A percentile compares a stretch with the other conserved stretches of the same genome.
These are phyloP conservation scores for Chytriomyces hyalinus DNA, from an alignment of 192 early-diverging fungal species.

Conservation along the genomic window DNA sequence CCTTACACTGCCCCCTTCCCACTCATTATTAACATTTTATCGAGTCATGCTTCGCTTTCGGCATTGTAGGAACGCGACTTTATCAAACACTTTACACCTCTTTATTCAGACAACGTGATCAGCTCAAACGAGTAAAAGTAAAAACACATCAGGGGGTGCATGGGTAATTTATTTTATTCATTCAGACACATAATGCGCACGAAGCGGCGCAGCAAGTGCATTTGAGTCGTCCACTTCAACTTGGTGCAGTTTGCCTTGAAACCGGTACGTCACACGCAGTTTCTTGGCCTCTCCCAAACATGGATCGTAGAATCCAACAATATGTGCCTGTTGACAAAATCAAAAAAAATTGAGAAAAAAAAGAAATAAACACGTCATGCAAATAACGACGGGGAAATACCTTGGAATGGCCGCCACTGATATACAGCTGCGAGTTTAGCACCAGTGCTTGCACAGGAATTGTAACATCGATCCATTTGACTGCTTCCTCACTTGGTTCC, in stretches of 20 bases:
- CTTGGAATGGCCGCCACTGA: conserved; percentile 87
- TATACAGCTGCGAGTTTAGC: conserved; percentile 82
- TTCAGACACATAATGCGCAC: conserved; percentile 42
- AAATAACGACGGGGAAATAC: conserved; percentile 43
- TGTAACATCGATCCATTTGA: conserved; percentile 78
- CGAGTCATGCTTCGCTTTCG: too few species aligned
- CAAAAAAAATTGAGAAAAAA: too few species aligned
- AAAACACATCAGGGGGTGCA: too few species aligned
- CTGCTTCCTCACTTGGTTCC: background rate
- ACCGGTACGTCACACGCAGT: conserved; percentile 84
- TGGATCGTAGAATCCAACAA: conserved; percentile 96
- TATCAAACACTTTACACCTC: too few species aligned
- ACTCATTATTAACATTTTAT: too few species aligned
- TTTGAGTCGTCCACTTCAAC: conserved; percentile 77
- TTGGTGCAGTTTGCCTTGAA: conserved; percentile 80
- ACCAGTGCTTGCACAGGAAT: conserved; percentile 85
- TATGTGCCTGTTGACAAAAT: conserved; percentile 65
- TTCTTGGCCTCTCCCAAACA: conserved; percentile 86
- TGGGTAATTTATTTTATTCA: too few species aligned
- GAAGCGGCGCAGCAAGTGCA: conserved; percentile 82
- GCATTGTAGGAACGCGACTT: too few species aligned
- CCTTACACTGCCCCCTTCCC: too few species aligned
- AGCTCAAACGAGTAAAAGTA: too few species aligned
- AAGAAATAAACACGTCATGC: too few species aligned
- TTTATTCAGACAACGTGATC: too few species aligned